Evolutionary conservation across 23 red algal species (phyloP).

Genomic region (Gracilaria domingensis): DNA sequence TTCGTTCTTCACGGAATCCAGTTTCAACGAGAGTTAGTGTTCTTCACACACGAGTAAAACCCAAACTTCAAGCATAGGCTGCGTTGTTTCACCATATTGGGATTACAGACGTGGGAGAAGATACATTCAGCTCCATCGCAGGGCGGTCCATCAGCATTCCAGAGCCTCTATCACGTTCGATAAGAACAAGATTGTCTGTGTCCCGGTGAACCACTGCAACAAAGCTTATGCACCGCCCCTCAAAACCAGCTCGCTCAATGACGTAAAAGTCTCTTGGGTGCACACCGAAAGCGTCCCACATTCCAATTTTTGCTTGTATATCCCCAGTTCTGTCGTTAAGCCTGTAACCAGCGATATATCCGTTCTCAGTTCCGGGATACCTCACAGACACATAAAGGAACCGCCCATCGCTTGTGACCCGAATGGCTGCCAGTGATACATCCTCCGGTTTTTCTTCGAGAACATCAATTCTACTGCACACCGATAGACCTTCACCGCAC

Average conservation of each 20-base stretch:
- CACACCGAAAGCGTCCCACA: slow-evolving; percentile 40
- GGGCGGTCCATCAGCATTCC: slow-evolving; percentile 26
- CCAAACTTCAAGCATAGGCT: background rate
- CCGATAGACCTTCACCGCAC: background rate
- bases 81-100: slow-evolving; percentile 18
- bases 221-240: slow-evolving; percentile 36
- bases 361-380: slow-evolving; percentile 7
- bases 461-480: slow-evolving; percentile 29
- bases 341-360: slow-evolving; percentile 43
- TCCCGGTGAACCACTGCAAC: slow-evolving; percentile 60
- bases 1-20: too few relatives aligned
- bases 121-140: slow-evolving; percentile 23
- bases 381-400: slow-evolving; percentile 67
- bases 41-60: background rate
- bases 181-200: slow-evolving; percentile 53
- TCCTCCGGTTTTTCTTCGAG: slow-evolving; percentile 20
- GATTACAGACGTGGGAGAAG: slow-evolving; percentile 35
- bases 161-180: slow-evolving; percentile 32
- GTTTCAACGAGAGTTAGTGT: background rate
- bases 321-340: slow-evolving; percentile 3
- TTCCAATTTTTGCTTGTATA: slow-evolving; percentile 43
- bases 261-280: slow-evolving; percentile 65
- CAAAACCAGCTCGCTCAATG: slow-evolving; percentile 25
- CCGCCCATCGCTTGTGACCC: slow-evolving; percentile 46
- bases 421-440: slow-evolving; percentile 45